Percentiles rank a stretch among this genome's conserved stretches.
These are phyloP conservation scores for Raffaelea albimanens DNA, from an alignment of 2,329 filamentous ascomycete species.

Conservation along the genomic window DNA sequence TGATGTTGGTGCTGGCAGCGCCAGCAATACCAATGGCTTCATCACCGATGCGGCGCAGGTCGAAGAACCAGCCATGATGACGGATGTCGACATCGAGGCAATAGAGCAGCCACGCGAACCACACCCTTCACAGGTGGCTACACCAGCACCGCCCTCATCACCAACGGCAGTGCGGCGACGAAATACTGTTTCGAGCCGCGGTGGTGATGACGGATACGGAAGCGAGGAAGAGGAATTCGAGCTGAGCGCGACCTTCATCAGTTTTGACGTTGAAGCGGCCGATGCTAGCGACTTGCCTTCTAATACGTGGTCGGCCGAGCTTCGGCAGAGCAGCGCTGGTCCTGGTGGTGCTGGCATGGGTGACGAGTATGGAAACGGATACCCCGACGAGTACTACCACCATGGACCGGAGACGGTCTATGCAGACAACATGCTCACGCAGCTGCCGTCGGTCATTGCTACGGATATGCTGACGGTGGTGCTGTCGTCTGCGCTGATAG, in stretches of 20 bases:
- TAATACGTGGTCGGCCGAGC: slow-evolving; percentile 49
- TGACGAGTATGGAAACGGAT: background rate
- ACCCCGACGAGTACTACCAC: background rate
- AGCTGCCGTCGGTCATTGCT: slow-evolving; percentile 37
- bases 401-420: slow-evolving; percentile 15
- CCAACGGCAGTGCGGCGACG: slow-evolving; percentile 11
- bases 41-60: no score
- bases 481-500: slow-evolving; percentile 29
- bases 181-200: slow-evolving; percentile 31
- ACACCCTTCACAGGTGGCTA: no score
- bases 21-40: no score
- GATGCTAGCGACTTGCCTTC: slow-evolving; percentile 41
- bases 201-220: slow-evolving; percentile 38
- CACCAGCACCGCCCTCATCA: background rate
- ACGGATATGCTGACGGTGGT: slow-evolving; percentile 37
- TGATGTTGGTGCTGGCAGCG: no score
- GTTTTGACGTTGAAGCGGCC: slow-evolving; percentile 50
- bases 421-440: slow-evolving; percentile 36
- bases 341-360: background rate
- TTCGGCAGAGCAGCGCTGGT: slow-evolving; percentile 35
- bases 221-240: slow-evolving; percentile 45
- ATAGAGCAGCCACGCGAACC: no score
- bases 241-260: slow-evolving; percentile 47
- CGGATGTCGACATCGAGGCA: no score
- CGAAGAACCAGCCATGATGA: no score